A percentile compares a stretch with the other conserved stretches of the same genome.
Evolutionary conservation across 192 early-diverging fungal genomes (phyloP).

Genomic region (Geosiphon pyriformis): DNA sequence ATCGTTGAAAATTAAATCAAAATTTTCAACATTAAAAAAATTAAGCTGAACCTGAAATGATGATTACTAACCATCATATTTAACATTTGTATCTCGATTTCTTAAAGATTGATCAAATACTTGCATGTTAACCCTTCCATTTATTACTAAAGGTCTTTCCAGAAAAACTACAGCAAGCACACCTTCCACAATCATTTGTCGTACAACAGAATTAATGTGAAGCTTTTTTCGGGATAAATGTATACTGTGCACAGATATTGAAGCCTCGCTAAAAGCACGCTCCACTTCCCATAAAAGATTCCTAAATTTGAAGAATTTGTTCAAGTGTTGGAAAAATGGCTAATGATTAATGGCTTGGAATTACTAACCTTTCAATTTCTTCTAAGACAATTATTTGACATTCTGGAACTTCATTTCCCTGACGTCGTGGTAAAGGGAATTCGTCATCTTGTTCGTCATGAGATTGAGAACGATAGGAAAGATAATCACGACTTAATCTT

Average conservation of each 20-base stretch:
- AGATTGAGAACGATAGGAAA: conserved; percentile 15
- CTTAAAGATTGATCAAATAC: conserved; percentile 24
- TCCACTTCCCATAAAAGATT: conserved; percentile 26
- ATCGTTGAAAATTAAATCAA: not conserved
- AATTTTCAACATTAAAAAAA: not conserved
- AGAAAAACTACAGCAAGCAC: conserved; percentile 27
- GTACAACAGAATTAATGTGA: conserved; percentile 22
- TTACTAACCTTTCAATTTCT: conserved; percentile 24
- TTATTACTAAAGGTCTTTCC: conserved; percentile 14
- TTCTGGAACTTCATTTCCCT: conserved; percentile 26
- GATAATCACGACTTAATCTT: conserved; percentile 23
- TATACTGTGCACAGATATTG: conserved; percentile 22
- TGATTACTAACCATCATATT: conserved; percentile 28
- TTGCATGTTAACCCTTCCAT: conserved; percentile 24
- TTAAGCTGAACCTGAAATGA: not conserved
- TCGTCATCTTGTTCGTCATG: conserved; percentile 25
- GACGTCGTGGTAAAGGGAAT: conserved; percentile 26
- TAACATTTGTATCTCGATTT: conserved; percentile 24
- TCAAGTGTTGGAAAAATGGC: too few relatives aligned
- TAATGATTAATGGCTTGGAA: too few relatives aligned
- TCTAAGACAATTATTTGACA: conserved; percentile 29
- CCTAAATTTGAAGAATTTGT: too few relatives aligned
- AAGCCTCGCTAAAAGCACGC: conserved; percentile 23
- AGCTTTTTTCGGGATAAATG: conserved; percentile 25
- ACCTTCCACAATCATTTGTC: conserved; percentile 31